Evolutionary conservation across 1,284 basidiomycete genomes (phyloP), one percentile per base, ranked within the genome.

Genomic region (Ceratobasidium sp.): DNA sequence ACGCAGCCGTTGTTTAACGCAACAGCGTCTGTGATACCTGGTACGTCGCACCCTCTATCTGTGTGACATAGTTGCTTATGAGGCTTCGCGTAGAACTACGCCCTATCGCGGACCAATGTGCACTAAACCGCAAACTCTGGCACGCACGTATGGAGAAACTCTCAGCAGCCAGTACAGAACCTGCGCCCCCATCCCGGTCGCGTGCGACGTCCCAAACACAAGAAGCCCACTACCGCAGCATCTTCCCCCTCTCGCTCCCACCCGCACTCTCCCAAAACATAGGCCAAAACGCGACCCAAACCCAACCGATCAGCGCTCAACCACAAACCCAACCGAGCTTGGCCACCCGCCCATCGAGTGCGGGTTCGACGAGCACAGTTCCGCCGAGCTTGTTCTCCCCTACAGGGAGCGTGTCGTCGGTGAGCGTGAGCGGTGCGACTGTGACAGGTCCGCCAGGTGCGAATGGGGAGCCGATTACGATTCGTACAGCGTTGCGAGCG

Each of bases 1-100:
- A 93, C 92, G 46, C 90, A 91, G 81, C 96, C 96, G 0, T 87
- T 98, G 23, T 91, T 97, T 79, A 90, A 94, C 80, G 86, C 94
- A 33, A 91, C 93, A 5, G 88, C 91, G 1, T 86, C 87, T 68
- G 92, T 91, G 12, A 87, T 97, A 69, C 94, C 95, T 65, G 90
- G 94, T 94, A 80, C 79, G 89, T 86, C 44, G n/a, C 28, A 4
- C 38, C 33, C 78, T 42, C 28, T 7, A 59, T 13, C 6, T 46
- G 65, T 40, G 40, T 9, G 4, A 38, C n/a, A 38, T 38, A 50
- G 56, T 52, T 28, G 23, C 68, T 61, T 54, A 77, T 54, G 67
- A 48, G 59, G 46, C 50, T 38, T 66, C 70, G 46, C 28, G 26
- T 82, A 93, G 94, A 92, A 84, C 88, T 95, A 85, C 86, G 86